Base-by-base conservation (phyloP, 108 stramenopile species). In the Cyclotella atomus region DNA sequence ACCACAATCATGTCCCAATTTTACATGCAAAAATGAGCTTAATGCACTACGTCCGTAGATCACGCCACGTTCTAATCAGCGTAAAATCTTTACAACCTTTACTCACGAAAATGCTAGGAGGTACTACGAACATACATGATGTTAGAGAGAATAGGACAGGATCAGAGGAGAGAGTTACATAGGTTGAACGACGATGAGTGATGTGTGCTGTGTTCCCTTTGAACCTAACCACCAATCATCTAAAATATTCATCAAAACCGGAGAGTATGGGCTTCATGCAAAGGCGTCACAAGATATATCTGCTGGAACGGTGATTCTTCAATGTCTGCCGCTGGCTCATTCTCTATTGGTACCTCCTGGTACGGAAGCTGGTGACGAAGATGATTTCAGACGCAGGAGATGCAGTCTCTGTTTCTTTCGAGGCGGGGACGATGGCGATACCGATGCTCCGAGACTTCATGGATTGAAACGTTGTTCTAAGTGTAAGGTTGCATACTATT, bases 311-410 rank as follows among this genome's bases (percentile, higher is more conserved):
- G 50, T 76, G 0, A 76, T 76, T 64, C 59, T 76, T 50, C 76
- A 76, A 25, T 76, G 76, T 25, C 32, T 69, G 45, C 76, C 76
- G 12, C 35, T 76, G 21, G 67, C 76, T 38, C 76, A 76, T 35
- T 69, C 68, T 12, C 19, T 61, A 41, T 53, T 69, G 1, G 56
- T 47, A 3, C 61, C 68, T 32, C 52, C 72, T 17, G 60, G 60
- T 15, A 53, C 17, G 7, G 59, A 71, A 20, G 30, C 24, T 32
- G 45, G 29, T 23, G 25, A 74, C 29, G 54, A 38, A 3, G 30
- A 68, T 32, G 20, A 46, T 17, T 27, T 44, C 41, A 27, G 15
- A 20, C 35, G 43, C n/a, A 73, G 47, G 34, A 56, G 71, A 41
- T 73, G 71, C 45, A 32, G 53, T 32, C 77, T 59, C 36, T 79